Evolutionary conservation across 2,329 filamentous ascomycete species (phyloP).

Genomic region (Colletotrichum endophyticum): DNA sequence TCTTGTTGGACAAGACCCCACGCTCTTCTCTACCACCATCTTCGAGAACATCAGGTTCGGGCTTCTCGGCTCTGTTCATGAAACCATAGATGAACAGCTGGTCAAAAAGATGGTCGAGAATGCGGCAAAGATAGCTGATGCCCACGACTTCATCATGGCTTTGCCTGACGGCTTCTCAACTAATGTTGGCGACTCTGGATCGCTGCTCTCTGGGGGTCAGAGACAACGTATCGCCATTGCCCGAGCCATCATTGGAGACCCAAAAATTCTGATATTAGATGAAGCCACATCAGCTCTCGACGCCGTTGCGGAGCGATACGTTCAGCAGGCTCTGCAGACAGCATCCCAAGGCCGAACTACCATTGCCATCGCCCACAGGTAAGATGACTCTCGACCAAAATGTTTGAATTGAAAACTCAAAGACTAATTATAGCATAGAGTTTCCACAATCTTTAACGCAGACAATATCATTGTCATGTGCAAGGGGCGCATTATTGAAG

Average conservation of each 20-base stretch:
- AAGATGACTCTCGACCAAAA: too few relatives aligned
- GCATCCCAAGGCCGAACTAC: slow-evolving; percentile 89
- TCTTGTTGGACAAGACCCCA: slow-evolving; percentile 91
- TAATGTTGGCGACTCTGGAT: slow-evolving; percentile 91
- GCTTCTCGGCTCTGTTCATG: slow-evolving; percentile 81
- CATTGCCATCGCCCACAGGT: slow-evolving; percentile 88
- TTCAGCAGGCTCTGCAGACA: slow-evolving; percentile 89
- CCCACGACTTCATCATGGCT: slow-evolving; percentile 84
- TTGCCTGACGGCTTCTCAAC: slow-evolving; percentile 92
- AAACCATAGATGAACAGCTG: slow-evolving; percentile 70
- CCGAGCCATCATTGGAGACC: slow-evolving; percentile 88
- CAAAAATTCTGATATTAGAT: slow-evolving; percentile 89
- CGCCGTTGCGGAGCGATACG: slow-evolving; percentile 91
- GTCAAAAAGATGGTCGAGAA: slow-evolving; percentile 74
- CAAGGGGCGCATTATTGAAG: slow-evolving; percentile 82
- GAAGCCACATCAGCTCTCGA: slow-evolving; percentile 95
- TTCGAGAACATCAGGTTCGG: slow-evolving; percentile 90
- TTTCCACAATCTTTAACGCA: slow-evolving; percentile 92
- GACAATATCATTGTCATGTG: slow-evolving; percentile 97
- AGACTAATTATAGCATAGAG: slow-evolving; percentile 38
- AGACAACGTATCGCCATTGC: slow-evolving; percentile 97
- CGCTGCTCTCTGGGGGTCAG: slow-evolving; percentile 91
- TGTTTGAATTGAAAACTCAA: too few relatives aligned
- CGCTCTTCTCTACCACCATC: slow-evolving; percentile 88
- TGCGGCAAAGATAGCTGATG: slow-evolving; percentile 89